Conservation (phyloP, 805 yeast species). For the Komagataella kurtzmanii region DNA sequence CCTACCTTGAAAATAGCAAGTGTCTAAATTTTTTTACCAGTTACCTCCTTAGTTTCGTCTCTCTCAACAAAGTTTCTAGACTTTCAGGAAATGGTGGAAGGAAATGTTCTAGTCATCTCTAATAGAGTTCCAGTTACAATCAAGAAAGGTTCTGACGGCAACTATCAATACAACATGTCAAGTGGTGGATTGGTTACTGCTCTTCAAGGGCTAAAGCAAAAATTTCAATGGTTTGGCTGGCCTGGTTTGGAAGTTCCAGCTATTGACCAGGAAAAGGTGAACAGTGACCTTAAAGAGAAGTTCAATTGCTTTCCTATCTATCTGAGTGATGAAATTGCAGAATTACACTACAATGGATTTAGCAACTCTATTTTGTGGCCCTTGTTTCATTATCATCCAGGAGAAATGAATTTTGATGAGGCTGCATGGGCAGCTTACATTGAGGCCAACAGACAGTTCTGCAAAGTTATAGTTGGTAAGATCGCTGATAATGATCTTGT, state of each 20-base stretch:
- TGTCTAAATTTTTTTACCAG: neutral
- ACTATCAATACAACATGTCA: constrained; percentile 80
- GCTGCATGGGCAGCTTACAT: constrained; percentile 96
- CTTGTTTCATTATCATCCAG: constrained; percentile 95
- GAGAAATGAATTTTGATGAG: constrained; percentile 97
- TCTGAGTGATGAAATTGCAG: constrained; percentile 81
- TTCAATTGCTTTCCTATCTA: constrained; percentile 88
- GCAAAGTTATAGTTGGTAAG: constrained; percentile 53
- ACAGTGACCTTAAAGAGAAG: constrained; percentile 53
- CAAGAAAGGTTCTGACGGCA: constrained; percentile 43
- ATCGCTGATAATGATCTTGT: constrained; percentile 76
- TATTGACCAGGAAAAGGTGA: constrained; percentile 56
- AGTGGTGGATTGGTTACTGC: constrained; percentile 98
- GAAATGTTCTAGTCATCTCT: constrained; percentile 83
- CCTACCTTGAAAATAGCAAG: neutral
- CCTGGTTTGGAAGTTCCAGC: constrained; percentile 84
- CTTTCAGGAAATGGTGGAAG: constrained; percentile 11
- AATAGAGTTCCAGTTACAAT: constrained; percentile 94
- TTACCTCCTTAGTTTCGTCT: neutral
- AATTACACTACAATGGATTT: constrained; percentile 93
- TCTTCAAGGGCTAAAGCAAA: constrained; percentile 77
- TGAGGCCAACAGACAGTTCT: constrained; percentile 80
- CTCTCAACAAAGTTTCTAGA: neutral
- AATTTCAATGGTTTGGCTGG: constrained; percentile 98
- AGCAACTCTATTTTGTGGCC: constrained; percentile 96